These are phyloP conservation scores for Myxozyma vanderwaltii DNA, from an alignment of 805 yeast genomes.

Conservation along the genomic window DNA sequence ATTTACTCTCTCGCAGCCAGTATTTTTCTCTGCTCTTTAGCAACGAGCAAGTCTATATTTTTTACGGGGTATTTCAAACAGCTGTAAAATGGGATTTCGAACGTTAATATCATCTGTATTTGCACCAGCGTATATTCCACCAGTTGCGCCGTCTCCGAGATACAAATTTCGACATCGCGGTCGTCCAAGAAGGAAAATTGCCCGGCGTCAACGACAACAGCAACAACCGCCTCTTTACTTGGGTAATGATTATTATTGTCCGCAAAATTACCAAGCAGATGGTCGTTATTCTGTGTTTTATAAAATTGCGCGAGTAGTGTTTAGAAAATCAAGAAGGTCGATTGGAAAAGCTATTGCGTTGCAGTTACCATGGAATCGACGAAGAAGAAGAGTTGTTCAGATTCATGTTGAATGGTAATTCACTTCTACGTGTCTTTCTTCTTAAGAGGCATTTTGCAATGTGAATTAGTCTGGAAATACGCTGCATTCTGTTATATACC, in stretches of 20 bases:
- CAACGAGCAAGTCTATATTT: too few species aligned
- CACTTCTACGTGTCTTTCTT: too few species aligned
- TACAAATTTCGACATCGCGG: not conserved
- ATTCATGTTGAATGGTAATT: slow-evolving; percentile 29
- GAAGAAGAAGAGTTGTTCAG: slow-evolving; percentile 22
- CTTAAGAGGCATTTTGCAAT: too few species aligned
- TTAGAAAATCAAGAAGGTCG: slow-evolving; percentile 14
- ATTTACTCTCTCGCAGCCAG: too few species aligned
- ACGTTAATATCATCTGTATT: not conserved
- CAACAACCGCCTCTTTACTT: not conserved
- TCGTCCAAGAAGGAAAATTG: slow-evolving; percentile 3
- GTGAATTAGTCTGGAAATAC: too few species aligned
- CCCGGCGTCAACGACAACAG: not conserved
- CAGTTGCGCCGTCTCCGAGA: slow-evolving; percentile 10
- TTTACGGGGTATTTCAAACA: too few species aligned
- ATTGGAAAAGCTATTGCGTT: slow-evolving; percentile 25
- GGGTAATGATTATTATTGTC: not conserved
- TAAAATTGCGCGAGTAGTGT: not conserved
- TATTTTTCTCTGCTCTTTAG: too few species aligned
- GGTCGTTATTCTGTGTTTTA: not conserved
- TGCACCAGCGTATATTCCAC: slow-evolving; percentile 21
- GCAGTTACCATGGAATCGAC: slow-evolving; percentile 29
- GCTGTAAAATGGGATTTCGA: slow-evolving; percentile 1
- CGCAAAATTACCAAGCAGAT: not conserved
- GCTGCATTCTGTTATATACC: too few species aligned